These are phyloP conservation scores for Yamadazyma diddensiae DNA, from an alignment of 1,139 yeast genomes.

Conservation along the genomic window DNA sequence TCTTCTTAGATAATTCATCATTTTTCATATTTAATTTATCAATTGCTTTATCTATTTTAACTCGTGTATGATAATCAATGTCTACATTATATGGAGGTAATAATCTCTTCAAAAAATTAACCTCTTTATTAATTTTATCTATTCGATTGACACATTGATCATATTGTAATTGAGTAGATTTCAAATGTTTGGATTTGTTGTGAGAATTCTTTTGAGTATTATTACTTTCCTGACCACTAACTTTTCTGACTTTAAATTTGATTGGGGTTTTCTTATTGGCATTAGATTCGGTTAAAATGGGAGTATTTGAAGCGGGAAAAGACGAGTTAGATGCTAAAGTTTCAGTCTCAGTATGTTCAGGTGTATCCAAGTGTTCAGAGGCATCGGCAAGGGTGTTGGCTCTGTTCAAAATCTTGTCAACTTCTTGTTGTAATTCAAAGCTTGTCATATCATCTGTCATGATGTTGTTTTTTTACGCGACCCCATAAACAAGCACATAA, in stretches of 20 bases:
- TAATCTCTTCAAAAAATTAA: constrained; percentile 35
- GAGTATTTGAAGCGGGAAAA: not conserved
- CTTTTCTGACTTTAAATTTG: constrained; percentile 43
- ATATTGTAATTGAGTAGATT: constrained; percentile 33
- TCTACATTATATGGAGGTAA: constrained; percentile 49
- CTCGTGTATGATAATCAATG: constrained; percentile 41
- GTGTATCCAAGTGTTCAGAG: not conserved
- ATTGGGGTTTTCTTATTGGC: constrained; percentile 24
- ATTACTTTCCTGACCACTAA: constrained; percentile 30
- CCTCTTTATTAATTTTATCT: constrained; percentile 40
- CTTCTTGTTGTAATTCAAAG: constrained; percentile 11
- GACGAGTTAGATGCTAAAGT: not conserved
- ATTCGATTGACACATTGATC: constrained; percentile 34
- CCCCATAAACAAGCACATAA: not conserved
- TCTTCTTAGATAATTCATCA: constrained; percentile 44
- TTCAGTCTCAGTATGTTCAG: not conserved
- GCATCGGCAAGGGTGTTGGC: constrained; percentile 3
- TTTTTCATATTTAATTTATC: constrained; percentile 39
- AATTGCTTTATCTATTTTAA: constrained; percentile 42
- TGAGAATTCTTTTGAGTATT: constrained; percentile 3
- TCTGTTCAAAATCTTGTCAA: constrained; percentile 9
- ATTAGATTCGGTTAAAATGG: not conserved
- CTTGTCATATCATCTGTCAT: constrained; percentile 13
- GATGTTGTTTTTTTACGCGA: constrained; percentile 1
- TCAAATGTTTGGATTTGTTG: constrained; percentile 14